Conservation (phyloP, 2,329 filamentous ascomycete genomes). For the Neopestalotiopsis rosae region DNA sequence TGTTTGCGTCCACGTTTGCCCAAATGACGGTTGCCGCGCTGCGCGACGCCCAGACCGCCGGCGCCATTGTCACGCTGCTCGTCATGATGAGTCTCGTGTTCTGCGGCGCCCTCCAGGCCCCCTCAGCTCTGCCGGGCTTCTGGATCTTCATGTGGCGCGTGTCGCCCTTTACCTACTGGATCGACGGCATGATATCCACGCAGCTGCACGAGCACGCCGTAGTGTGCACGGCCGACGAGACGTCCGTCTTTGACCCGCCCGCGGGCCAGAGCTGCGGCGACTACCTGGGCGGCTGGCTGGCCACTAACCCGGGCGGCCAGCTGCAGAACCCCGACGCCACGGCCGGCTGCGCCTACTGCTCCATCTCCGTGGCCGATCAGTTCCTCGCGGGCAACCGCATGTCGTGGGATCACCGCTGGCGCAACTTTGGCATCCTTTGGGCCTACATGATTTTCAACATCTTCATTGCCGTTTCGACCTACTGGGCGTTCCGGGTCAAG, state of each 20-base stretch:
- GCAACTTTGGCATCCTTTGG: constrained; percentile 70
- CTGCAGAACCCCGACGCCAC: constrained; percentile 56
- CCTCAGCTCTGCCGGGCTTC: constrained; percentile 69
- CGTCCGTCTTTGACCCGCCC: constrained; percentile 68
- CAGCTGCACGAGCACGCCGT: constrained; percentile 72
- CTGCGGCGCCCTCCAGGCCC: constrained; percentile 47
- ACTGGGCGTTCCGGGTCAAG: constrained; percentile 56
- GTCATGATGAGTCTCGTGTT: constrained; percentile 68
- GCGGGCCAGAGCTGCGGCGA: constrained; percentile 60
- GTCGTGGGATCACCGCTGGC: constrained; percentile 66
- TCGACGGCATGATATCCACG: constrained; percentile 72
- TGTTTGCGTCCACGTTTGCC: constrained; percentile 75
- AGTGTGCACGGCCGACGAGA: constrained; percentile 72
- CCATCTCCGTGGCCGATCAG: constrained; percentile 55
- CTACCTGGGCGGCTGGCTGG: constrained; percentile 62
- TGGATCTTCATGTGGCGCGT: constrained; percentile 87
- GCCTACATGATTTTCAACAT: constrained; percentile 65
- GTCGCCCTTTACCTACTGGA: constrained; percentile 83
- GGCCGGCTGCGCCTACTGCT: constrained; percentile 60
- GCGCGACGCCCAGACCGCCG: constrained; percentile 71
- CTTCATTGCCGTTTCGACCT: constrained; percentile 58
- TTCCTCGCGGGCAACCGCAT: constrained; percentile 55
- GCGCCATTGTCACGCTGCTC: constrained; percentile 66
- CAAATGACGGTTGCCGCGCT: constrained; percentile 76
- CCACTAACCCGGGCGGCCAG: constrained; percentile 51